Evolutionary conservation across 441 rosid genomes (phyloP).

Genomic region (Eruca vesicaria): DNA sequence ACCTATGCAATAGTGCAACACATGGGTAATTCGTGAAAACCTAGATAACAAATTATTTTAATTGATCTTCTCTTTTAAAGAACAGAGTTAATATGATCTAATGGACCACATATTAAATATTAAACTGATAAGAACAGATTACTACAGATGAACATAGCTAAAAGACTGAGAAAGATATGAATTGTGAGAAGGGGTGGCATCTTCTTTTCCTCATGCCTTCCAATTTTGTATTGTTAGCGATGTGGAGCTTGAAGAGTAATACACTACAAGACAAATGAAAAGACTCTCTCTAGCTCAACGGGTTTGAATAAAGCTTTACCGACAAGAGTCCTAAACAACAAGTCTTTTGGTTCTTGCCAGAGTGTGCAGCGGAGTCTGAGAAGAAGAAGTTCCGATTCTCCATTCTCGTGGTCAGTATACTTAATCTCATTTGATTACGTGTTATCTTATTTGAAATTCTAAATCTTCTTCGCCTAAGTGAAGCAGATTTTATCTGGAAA

Average conservation of each 20-base stretch:
- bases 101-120: slow-evolving; percentile 64
- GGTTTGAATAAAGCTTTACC: neutral
- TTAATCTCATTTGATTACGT: neutral
- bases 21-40: too few species aligned
- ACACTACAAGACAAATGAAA: neutral
- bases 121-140: slow-evolving; percentile 87
- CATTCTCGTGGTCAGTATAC: neutral
- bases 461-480: neutral
- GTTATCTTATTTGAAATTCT: neutral
- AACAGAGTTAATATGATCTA: slow-evolving; percentile 31
- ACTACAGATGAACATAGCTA: slow-evolving; percentile 98
- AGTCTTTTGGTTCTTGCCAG: neutral
- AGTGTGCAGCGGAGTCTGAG: neutral
- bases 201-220: neutral
- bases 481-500: neutral
- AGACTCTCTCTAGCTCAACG: neutral
- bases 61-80: too few species aligned
- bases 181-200: neutral
- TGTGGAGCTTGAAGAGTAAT: slow-evolving; percentile 15
- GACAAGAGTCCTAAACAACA: slow-evolving; percentile 11
- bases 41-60: too few species aligned
- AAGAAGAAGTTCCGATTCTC: neutral
- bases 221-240: neutral
- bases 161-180: slow-evolving; percentile 77
- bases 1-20: too few species aligned